A percentile compares a stretch with the other conserved stretches of the same genome.
Conservation (phyloP, 768 basidiomycete genomes). For the Tricholoma bakamatsutake region DNA sequence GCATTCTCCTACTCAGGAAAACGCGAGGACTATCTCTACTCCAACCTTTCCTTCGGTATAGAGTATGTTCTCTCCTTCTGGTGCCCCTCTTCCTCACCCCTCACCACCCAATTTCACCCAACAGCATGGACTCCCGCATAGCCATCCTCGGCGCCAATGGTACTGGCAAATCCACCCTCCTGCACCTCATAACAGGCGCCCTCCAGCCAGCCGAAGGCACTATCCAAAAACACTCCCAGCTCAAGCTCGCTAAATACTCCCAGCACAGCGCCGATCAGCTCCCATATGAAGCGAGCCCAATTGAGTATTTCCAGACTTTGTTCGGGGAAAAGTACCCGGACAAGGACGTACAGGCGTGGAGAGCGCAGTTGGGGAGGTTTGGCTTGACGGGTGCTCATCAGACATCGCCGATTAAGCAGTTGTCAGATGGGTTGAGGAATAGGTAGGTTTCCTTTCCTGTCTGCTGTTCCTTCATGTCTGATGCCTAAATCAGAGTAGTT, state of each 20-base stretch:
- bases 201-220: conserved; percentile 83
- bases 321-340: conserved; percentile 87
- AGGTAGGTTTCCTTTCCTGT: conserved; percentile 14
- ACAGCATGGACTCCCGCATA: conserved; percentile 89
- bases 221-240: conserved; percentile 77
- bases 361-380: conserved; percentile 91
- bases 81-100: not conserved
- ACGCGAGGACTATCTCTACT: conserved; percentile 82
- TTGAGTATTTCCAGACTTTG: conserved; percentile 87
- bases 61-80: conserved; percentile 47
- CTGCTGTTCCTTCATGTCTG: no score
- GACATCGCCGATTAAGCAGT: conserved; percentile 86
- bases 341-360: conserved; percentile 89
- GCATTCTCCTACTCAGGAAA: conserved; percentile 95
- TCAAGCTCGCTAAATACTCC: conserved; percentile 97
- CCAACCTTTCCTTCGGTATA: conserved; percentile 92
- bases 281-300: conserved; percentile 84
- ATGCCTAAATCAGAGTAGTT: conserved; percentile 52
- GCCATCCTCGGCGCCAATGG: conserved; percentile 97
- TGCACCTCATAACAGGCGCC: conserved; percentile 81
- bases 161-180: conserved; percentile 88
- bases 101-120: conserved; percentile 42
- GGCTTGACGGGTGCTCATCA: conserved; percentile 94
- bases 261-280: conserved; percentile 99
- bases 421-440: conserved; percentile 95